Conservation (phyloP, 768 basidiomycete species). For the Mrakia blollopis region DNA sequence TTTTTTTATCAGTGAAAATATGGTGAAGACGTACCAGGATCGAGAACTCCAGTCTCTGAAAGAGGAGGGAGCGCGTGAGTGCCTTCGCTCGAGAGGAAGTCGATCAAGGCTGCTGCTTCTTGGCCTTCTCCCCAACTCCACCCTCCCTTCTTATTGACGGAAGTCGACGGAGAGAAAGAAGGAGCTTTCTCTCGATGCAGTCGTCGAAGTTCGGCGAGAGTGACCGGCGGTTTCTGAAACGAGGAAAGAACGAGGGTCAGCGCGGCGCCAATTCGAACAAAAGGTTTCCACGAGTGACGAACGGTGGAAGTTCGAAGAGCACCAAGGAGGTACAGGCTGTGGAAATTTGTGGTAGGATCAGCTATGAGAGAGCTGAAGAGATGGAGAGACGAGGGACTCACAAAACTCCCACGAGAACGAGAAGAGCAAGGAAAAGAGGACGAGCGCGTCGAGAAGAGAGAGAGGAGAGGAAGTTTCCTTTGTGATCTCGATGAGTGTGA, state of each 20-base stretch:
- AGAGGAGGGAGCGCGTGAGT: constrained; percentile 17
- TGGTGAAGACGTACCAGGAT: constrained; percentile 8
- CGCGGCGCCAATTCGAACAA: not conserved
- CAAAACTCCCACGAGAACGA: not conserved
- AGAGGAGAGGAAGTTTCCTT: not conserved
- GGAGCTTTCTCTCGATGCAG: not conserved
- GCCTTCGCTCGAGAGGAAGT: constrained; percentile 20
- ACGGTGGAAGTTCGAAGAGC: not conserved
- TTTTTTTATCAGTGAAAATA: not conserved
- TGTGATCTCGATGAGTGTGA: not conserved
- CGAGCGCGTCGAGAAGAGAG: not conserved
- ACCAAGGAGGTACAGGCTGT: not conserved
- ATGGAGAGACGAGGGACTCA: not conserved
- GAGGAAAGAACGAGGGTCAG: not conserved
- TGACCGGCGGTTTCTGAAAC: not conserved
- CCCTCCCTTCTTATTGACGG: not conserved
- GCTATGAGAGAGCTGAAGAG: no score
- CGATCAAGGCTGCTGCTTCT: not conserved
- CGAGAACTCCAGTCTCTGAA: not conserved
- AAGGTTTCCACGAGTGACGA: not conserved
- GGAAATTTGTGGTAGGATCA: not conserved
- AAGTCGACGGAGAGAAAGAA: not conserved
- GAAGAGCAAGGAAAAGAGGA: not conserved
- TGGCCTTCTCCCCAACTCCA: not conserved
- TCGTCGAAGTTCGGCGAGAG: not conserved